Evolutionary conservation across 140 eudicot genomes (phyloP), one percentile per base, ranked within the genome.

Genomic region (Flaveria floridana): DNA sequence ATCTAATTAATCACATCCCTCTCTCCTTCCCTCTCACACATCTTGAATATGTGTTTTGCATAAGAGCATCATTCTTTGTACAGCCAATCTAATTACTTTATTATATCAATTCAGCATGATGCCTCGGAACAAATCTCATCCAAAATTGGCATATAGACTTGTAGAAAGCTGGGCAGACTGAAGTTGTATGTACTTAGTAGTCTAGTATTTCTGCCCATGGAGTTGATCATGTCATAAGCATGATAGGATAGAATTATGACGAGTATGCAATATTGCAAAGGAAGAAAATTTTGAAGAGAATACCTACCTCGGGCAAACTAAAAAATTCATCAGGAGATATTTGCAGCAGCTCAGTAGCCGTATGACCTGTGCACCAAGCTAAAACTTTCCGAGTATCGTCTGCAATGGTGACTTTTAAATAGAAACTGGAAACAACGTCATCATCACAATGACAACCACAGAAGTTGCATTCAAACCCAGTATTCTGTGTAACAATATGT

Each of bases 281-380:
- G 7, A 61, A 1, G 61, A 61, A 46, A 46, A 30, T 76, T 53
- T 47, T 50, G 9, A 10, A 37, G 56, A 34, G n/a, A 9, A 46
- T 81, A 18, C 51, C 0, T 65, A 90, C 99, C 97, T 94, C 97
- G 6, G 94, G 87, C 62, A 94, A 81, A 59, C 75, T 88, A 79
- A 28, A 66, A 65, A 88, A 94, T 73, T 94, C 99, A 71, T 88
- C 90, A 0, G 99, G 89, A 70, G 96, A 85, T 80, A 90, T 94
- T 80, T 94, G 99, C 68, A 90, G 85, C 78, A 90, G 73, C 81
- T 94, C 97, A 3, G 82, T 78, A 68, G 97, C 99, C 57, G 88
- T 84, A 69, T 90, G 91, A 50, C 95, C 97, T 7, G 88, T 84
- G 78, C 99, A 90, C 94, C 97, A 88, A 21, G 97, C 96, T 59